A percentile compares a stretch with the other conserved stretches of the same genome.
phyloP scores from a whole-genome alignment of 441 rosid genomes.

The Hura crepitans region DNA sequence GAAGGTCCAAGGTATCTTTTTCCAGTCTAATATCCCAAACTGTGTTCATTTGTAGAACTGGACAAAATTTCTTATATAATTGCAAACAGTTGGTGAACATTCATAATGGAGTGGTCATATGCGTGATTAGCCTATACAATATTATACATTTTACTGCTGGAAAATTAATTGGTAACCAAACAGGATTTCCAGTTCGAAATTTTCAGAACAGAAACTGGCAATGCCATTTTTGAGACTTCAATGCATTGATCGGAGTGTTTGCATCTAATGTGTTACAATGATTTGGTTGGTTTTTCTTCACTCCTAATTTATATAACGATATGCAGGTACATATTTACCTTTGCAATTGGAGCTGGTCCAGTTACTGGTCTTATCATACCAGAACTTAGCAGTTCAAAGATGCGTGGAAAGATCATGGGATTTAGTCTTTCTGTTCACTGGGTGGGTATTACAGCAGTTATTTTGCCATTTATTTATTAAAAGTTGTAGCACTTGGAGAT shows the following conservation, averaged over 20 bases:
- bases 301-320: background rate
- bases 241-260: background rate
- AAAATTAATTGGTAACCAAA: background rate
- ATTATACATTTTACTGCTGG: background rate
- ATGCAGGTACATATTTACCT: constrained; percentile 59
- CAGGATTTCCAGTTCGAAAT: background rate
- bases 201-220: background rate
- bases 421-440: constrained; percentile 72
- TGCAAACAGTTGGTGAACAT: background rate
- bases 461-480: background rate
- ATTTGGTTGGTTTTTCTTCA: background rate
- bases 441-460: constrained; percentile 37
- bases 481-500: background rate
- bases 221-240: background rate
- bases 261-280: background rate
- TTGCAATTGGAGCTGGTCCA: constrained; percentile 77
- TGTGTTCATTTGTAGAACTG: background rate
- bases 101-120: background rate
- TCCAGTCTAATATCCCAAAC: background rate
- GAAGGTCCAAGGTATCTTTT: no score
- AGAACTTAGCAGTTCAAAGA: constrained; percentile 63
- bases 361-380: constrained; percentile 73
- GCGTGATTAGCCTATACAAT: background rate
- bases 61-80: background rate
- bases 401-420: constrained; percentile 71